phyloP scores from a whole-genome alignment of 2,329 filamentous ascomycete species.

The Bipolaris cookei region DNA sequence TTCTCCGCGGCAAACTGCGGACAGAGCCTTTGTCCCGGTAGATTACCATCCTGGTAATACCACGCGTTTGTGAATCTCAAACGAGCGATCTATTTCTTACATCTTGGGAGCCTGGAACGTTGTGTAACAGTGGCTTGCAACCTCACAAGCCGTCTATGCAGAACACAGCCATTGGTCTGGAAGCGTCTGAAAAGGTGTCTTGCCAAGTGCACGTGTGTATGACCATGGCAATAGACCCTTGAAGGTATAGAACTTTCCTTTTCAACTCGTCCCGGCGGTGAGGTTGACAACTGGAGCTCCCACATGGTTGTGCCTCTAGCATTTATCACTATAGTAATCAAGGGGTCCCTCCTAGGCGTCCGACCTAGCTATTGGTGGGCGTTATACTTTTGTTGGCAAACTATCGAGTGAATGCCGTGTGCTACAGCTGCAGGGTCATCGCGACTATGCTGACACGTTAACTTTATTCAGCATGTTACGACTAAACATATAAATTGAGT shows the following conservation, averaged over 20 bases:
- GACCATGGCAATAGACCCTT: conserved; percentile 8
- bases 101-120: not conserved
- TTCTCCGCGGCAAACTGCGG: not conserved
- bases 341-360: not conserved
- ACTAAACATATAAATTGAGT: conserved; percentile 17
- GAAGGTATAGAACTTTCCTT: not conserved
- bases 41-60: not conserved
- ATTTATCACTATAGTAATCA: conserved; percentile 6
- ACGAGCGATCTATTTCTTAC: conserved; percentile 1
- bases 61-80: not conserved
- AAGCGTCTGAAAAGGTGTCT: too few species aligned
- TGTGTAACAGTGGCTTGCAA: not conserved
- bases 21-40: not conserved
- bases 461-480: not conserved
- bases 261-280: not conserved
- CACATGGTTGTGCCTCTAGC: conserved; percentile 3
- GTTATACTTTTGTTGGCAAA: not conserved
- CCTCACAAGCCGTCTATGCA: not conserved
- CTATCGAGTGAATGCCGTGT: conserved; percentile 12
- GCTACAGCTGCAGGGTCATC: conserved; percentile 16
- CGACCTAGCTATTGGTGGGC: conserved; percentile 1
- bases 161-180: not conserved
- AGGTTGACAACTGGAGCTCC: conserved; percentile 2
- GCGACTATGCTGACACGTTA: conserved; percentile 10
- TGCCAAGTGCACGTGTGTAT: conserved; percentile 11